Evolutionary conservation across 495 filamentous ascomycete genomes (phyloP).

Genomic region (Wilcoxina mikolae): DNA sequence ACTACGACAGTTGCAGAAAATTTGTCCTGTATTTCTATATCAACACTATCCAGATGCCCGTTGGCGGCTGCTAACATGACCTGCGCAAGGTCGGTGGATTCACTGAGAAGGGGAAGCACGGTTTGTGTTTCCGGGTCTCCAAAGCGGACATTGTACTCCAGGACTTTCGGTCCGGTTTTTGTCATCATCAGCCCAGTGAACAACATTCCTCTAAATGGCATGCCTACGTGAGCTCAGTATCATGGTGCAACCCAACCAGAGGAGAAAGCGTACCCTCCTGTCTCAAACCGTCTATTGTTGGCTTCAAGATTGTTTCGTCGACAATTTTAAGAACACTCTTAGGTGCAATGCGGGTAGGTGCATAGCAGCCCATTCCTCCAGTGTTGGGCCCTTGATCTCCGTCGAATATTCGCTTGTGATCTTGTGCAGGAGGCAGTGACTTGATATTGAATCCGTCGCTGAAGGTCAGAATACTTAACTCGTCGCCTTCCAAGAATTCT

Average conservation of each 20-base stretch:
- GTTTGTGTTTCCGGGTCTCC: conserved; percentile 96
- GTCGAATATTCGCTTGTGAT: conserved; percentile 89
- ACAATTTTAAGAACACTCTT: conserved; percentile 59
- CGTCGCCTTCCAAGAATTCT: conserved; percentile 82
- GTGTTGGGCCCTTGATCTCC: conserved; percentile 88
- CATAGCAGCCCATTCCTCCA: conserved; percentile 96
- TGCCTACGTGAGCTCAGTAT: conserved; percentile 28
- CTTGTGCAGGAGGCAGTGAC: conserved; percentile 82
- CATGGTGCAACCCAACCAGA: too few species aligned
- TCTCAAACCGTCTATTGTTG: conserved; percentile 79
- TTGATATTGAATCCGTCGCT: conserved; percentile 74
- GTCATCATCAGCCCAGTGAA: conserved; percentile 98
- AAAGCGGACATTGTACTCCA: conserved; percentile 96
- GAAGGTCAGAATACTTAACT: conserved; percentile 82
- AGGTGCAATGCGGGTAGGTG: conserved; percentile 70
- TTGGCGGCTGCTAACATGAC: conserved; percentile 78
- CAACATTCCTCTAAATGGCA: conserved; percentile 69
- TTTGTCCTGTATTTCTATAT: conserved; percentile 48
- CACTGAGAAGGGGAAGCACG: conserved; percentile 61
- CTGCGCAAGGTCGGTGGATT: conserved; percentile 74
- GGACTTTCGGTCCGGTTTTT: conserved; percentile 63
- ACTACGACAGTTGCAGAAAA: conserved; percentile 86
- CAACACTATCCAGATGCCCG: conserved; percentile 53
- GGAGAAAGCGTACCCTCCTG: conserved; percentile 42
- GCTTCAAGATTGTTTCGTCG: conserved; percentile 68